Percentiles rank a stretch among this genome's conserved stretches.
phyloP scores from a whole-genome alignment of 2,329 filamentous ascomycete genomes.

The Fusarium chaquense region DNA sequence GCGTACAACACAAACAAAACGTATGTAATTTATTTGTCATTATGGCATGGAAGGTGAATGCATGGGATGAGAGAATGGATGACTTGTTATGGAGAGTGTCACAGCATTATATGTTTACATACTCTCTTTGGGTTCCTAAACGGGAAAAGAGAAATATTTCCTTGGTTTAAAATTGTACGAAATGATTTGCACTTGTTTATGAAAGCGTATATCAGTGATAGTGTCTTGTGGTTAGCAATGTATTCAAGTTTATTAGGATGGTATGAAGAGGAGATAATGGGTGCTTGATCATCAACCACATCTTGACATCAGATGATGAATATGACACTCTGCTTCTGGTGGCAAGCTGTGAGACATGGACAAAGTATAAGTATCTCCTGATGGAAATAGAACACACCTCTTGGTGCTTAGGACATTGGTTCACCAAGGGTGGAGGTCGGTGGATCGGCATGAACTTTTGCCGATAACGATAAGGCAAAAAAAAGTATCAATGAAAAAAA shows the following conservation, averaged over 20 bases:
- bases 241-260: too few relatives aligned
- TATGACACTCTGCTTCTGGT: not conserved
- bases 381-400: not conserved
- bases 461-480: conserved; percentile 37
- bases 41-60: conserved; percentile 32
- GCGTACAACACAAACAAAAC: conserved; percentile 45
- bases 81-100: conserved; percentile 26
- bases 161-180: conserved; percentile 20
- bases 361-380: conserved; percentile 9
- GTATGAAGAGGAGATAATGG: not conserved
- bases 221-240: not conserved
- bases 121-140: conserved; percentile 41
- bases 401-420: not conserved
- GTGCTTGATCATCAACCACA: not conserved
- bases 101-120: conserved; percentile 37
- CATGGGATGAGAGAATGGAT: conserved; percentile 27
- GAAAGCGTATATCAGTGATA: not conserved
- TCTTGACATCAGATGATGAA: not conserved
- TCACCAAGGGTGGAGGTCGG: conserved; percentile 29
- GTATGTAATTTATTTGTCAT: conserved; percentile 40
- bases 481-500: conserved; percentile 41
- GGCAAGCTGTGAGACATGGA: not conserved
- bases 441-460: conserved; percentile 42
- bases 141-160: conserved; percentile 42
- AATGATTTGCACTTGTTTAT: not conserved